Conservation (phyloP, 75 land plant species). For the Selaginella tamariscina region DNA sequence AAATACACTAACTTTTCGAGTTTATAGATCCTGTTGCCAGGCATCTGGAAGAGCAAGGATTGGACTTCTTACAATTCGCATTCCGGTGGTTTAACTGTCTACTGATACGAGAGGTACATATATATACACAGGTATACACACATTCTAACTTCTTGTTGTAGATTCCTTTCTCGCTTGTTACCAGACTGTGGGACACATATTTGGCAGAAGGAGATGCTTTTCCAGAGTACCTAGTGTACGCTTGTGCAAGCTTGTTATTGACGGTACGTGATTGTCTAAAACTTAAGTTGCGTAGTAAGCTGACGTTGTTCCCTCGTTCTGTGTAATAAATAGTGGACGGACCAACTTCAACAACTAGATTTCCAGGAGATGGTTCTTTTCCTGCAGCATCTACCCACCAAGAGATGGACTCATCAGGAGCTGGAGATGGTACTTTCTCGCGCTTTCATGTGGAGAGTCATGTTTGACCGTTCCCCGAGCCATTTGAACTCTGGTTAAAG, state of each 20-base stretch:
- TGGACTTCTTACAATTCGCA: slow-evolving; percentile 96
- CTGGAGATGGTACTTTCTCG: slow-evolving; percentile 98
- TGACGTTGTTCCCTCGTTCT: background rate
- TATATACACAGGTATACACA: no score
- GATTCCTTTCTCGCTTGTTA: slow-evolving; percentile 90
- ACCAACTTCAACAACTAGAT: slow-evolving; percentile 67
- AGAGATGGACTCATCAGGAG: slow-evolving; percentile 83
- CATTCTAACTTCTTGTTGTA: slow-evolving; percentile 18
- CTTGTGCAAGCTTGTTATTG: slow-evolving; percentile 84
- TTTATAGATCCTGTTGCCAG: slow-evolving; percentile 88
- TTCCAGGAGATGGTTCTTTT: slow-evolving; percentile 98
- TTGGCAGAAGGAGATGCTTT: slow-evolving; percentile 95
- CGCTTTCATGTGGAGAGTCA: slow-evolving; percentile 97
- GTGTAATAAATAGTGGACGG: slow-evolving; percentile 99
- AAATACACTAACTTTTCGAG: background rate
- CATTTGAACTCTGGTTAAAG: slow-evolving; percentile 45
- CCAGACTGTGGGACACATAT: slow-evolving; percentile 98
- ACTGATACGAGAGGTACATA: slow-evolving; percentile 82
- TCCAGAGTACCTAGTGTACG: slow-evolving; percentile 95
- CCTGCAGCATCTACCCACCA: slow-evolving; percentile 89
- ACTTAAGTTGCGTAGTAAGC: background rate
- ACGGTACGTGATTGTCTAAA: slow-evolving; percentile 44
- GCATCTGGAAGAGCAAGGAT: slow-evolving; percentile 91
- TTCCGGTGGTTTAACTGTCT: slow-evolving; percentile 99
- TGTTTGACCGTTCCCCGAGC: slow-evolving; percentile 89